These are phyloP conservation scores for Chalciporus pseudorubinellus DNA, from an alignment of 768 basidiomycete species.

Conservation along the genomic window DNA sequence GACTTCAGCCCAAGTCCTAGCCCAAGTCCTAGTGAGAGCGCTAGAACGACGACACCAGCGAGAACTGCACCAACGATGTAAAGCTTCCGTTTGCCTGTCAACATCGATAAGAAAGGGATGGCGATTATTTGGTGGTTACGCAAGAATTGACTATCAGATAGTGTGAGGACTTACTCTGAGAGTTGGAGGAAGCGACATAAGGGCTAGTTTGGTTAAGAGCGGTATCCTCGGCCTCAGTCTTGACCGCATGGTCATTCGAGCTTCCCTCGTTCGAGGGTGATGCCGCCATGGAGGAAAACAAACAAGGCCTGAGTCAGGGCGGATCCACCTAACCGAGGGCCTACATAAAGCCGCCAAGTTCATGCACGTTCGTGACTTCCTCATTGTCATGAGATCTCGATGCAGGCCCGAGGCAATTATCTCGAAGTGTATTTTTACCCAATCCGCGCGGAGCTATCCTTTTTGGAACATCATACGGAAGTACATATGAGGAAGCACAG, in stretches of 20 bases:
- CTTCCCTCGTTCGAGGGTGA: neutral
- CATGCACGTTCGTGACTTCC: constrained; percentile 21
- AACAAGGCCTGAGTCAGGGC: too few relatives aligned
- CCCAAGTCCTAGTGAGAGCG: constrained; percentile 29
- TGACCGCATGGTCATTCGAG: neutral
- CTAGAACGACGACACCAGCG: constrained; percentile 15
- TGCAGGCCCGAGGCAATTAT: neutral
- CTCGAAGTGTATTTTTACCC: neutral
- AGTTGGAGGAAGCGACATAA: neutral
- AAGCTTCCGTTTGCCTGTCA: constrained; percentile 20
- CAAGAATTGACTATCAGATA: neutral
- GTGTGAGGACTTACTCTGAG: constrained; percentile 7
- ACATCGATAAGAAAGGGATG: neutral
- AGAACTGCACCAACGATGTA: constrained; percentile 15
- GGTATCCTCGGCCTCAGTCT: constrained; percentile 2
- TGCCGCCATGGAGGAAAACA: constrained; percentile 7
- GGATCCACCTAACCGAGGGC: too few relatives aligned
- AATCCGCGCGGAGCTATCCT: too few relatives aligned
- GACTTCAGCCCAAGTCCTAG: constrained; percentile 27
- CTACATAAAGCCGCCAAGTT: constrained; percentile 2
- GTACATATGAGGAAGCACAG: too few relatives aligned
- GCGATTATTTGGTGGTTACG: too few relatives aligned
- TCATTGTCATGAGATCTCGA: constrained; percentile 1
- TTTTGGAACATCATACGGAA: too few relatives aligned
- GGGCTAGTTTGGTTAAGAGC: neutral